These are phyloP conservation scores for Neurospora sp. DNA, from an alignment of 495 filamentous ascomycete species.

Conservation along the genomic window DNA sequence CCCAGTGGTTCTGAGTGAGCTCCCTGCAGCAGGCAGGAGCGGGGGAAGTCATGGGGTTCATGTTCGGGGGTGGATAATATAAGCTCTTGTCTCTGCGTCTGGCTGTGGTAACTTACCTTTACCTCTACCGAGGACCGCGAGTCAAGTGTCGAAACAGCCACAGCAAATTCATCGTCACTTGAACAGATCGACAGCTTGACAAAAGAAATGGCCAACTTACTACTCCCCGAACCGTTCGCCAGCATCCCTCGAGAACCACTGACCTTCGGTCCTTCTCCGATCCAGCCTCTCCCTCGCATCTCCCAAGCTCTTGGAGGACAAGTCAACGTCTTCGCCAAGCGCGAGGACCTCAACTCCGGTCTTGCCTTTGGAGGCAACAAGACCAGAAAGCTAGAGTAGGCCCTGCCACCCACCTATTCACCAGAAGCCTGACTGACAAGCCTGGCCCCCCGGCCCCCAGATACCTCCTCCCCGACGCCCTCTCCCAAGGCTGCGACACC, in stretches of 20 bases:
- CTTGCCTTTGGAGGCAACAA: conserved; percentile 60
- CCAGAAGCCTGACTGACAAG: no score
- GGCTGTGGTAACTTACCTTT: not conserved
- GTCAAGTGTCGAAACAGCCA: no score
- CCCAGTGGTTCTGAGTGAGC: not conserved
- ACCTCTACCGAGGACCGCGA: not conserved
- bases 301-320: conserved; percentile 41
- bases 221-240: conserved; percentile 47
- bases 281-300: conserved; percentile 50
- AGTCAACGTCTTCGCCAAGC: conserved; percentile 50
- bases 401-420: no score
- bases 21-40: not conserved
- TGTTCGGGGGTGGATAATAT: not conserved
- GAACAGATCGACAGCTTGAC: not conserved
- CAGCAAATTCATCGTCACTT: not conserved
- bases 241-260: conserved; percentile 44
- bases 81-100: not conserved
- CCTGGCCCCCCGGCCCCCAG: conserved; percentile 11
- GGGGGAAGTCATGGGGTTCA: not conserved
- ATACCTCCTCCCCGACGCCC: conserved; percentile 47
- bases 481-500: conserved; percentile 41
- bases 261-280: conserved; percentile 50
- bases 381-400: conserved; percentile 49
- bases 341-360: conserved; percentile 53
- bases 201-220: conserved; percentile 16